Conservation (phyloP, 2,329 filamentous ascomycete genomes). For the Mycosphaerella sp. region DNA sequence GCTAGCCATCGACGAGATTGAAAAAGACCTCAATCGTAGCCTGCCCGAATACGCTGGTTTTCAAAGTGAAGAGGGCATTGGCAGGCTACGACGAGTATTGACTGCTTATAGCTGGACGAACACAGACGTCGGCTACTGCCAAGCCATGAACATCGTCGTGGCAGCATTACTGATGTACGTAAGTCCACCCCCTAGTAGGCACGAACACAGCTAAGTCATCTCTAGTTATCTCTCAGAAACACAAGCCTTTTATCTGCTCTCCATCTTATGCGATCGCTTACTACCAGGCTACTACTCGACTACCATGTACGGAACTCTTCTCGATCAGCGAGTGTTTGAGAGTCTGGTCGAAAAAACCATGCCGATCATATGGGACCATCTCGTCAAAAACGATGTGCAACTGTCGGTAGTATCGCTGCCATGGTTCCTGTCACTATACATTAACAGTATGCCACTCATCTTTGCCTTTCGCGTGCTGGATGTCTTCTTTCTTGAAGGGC, state of each 20-base stretch:
- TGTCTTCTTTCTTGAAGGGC: slow-evolving; percentile 96
- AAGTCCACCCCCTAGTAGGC: slow-evolving; percentile 10
- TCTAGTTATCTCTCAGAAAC: slow-evolving; percentile 84
- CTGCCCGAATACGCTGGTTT: slow-evolving; percentile 96
- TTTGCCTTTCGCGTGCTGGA: slow-evolving; percentile 96
- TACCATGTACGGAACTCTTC: slow-evolving; percentile 96
- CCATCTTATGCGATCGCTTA: slow-evolving; percentile 82
- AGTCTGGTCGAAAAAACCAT: slow-evolving; percentile 98
- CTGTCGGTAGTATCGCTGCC: slow-evolving; percentile 94
- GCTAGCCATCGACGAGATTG: slow-evolving; percentile 95
- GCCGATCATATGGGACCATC: slow-evolving; percentile 95
- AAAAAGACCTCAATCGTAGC: slow-evolving; percentile 95
- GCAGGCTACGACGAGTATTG: slow-evolving; percentile 77
- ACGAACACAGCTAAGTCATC: slow-evolving; percentile 22
- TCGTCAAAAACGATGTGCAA: slow-evolving; percentile 95
- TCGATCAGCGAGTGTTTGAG: slow-evolving; percentile 97
- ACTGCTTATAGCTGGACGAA: slow-evolving; percentile 98
- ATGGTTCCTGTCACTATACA: slow-evolving; percentile 96
- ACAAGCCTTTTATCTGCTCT: slow-evolving; percentile 92
- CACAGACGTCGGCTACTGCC: slow-evolving; percentile 92
- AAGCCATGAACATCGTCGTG: slow-evolving; percentile 99
- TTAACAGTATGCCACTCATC: slow-evolving; percentile 98
- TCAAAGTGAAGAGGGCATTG: slow-evolving; percentile 92
- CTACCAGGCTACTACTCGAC: slow-evolving; percentile 96
- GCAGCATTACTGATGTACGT: slow-evolving; percentile 84